These are phyloP conservation scores for Saccharomycopsis sp. DNA, from an alignment of 805 yeast genomes.

Conservation along the genomic window DNA sequence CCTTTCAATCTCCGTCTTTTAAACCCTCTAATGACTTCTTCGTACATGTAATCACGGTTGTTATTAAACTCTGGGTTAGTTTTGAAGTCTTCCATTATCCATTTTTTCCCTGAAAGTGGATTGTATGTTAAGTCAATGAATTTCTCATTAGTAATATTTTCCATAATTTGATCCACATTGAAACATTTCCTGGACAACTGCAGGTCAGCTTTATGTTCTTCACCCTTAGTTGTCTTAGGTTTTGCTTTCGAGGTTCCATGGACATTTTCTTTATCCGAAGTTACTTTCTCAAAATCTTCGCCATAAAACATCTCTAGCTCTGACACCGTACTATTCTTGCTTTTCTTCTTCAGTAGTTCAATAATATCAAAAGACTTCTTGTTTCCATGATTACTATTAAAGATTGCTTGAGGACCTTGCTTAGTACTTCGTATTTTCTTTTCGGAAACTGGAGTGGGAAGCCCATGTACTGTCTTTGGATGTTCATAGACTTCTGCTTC, in stretches of 20 bases:
- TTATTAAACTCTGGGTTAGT: slow-evolving; percentile 1
- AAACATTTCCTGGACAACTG: too few relatives aligned
- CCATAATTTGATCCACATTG: slow-evolving; percentile 15
- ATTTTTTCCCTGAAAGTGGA: slow-evolving; percentile 18
- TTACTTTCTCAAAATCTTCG: background rate
- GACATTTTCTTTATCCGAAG: background rate
- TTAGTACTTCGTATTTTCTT: background rate
- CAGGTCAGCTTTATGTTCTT: too few relatives aligned
- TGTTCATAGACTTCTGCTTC: background rate
- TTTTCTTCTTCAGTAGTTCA: background rate
- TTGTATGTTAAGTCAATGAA: slow-evolving; percentile 16
- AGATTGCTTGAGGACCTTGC: too few relatives aligned
- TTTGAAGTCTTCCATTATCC: slow-evolving; percentile 19
- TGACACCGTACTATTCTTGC: background rate
- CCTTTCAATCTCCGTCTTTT: background rate
- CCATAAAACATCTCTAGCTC: too few relatives aligned
- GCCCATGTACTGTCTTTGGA: background rate
- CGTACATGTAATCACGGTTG: background rate
- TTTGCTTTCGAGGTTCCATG: too few relatives aligned
- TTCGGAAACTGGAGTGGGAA: background rate
- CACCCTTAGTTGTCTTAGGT: too few relatives aligned
- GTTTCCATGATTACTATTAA: too few relatives aligned
- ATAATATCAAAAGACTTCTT: background rate
- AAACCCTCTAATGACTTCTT: slow-evolving; percentile 1
- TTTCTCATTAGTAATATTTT: background rate